Conservation (phyloP, 2,329 filamentous ascomycete genomes). For the Monilinia polystroma region DNA sequence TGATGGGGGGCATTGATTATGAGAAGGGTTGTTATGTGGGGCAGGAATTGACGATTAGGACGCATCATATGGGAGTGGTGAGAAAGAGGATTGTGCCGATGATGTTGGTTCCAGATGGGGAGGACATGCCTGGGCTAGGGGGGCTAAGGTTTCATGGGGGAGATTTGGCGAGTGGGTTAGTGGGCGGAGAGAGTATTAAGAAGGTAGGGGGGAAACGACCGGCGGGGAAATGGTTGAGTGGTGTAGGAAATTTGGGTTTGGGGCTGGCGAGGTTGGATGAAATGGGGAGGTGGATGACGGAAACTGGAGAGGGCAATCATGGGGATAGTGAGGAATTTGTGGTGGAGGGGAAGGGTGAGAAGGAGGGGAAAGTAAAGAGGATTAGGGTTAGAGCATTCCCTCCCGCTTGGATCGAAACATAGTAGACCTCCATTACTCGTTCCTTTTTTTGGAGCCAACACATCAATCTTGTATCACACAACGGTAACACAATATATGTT, state of each 20-base stretch:
- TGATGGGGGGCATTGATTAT: slow-evolving; percentile 84
- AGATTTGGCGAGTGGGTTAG: slow-evolving; percentile 50
- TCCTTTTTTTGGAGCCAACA: neutral
- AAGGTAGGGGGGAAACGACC: slow-evolving; percentile 54
- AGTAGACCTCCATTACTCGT: neutral
- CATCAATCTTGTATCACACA: neutral
- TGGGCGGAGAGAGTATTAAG: slow-evolving; percentile 31
- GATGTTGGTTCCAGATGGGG: slow-evolving; percentile 60
- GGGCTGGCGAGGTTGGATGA: slow-evolving; percentile 83
- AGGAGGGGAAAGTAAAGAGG: slow-evolving; percentile 43
- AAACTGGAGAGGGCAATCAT: slow-evolving; percentile 52
- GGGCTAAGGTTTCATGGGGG: slow-evolving; percentile 47
- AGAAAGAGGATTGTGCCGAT: slow-evolving; percentile 86
- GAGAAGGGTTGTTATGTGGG: slow-evolving; percentile 96
- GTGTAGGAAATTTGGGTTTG: slow-evolving; percentile 82
- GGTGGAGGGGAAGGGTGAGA: slow-evolving; percentile 46
- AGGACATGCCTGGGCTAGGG: slow-evolving; percentile 44
- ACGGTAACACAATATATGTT: neutral
- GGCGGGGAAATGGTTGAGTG: slow-evolving; percentile 76
- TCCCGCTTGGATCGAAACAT: slow-evolving; percentile 62
- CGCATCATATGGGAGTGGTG: slow-evolving; percentile 90
- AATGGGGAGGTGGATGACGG: slow-evolving; percentile 79
- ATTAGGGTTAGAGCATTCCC: slow-evolving; percentile 76
- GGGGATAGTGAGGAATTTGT: slow-evolving; percentile 50
- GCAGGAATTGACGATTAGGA: slow-evolving; percentile 94